Evolutionary conservation across 2,329 filamentous ascomycete species (phyloP), one percentile per base, ranked within the genome.

Genomic region (Pyrenochaeta sp.): DNA sequence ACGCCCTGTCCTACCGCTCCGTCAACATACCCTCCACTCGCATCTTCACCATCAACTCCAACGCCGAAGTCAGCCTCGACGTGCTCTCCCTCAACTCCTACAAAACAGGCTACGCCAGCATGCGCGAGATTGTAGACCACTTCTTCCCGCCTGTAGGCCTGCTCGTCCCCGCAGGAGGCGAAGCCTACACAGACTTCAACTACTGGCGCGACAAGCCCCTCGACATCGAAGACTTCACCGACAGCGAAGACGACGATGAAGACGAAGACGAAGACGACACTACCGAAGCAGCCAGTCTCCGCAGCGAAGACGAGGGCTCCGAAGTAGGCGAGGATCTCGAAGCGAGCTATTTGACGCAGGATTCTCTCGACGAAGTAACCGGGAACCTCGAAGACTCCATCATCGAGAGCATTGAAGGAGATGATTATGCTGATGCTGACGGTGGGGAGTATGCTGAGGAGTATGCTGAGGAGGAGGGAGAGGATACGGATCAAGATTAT

Each of bases 1-100:
- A 99, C 75, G 95, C 96, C 53, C 87, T 99, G 58, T 96, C 92
- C 51, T 99, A 99, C 76, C 90, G 95, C 59, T 95, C 91, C 5
- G 95, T 99, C 52, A 96, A 97, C 74, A 97, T 99, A 40, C 95
- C 95, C 0, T 90, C 91, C 51, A 96, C 90, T 25, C 87, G 95
- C 52, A 99, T 99, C 68, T 99, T 99, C 78, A 97, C 95, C 15
- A 99, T 99, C 83, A 99, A 99, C 78, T 95, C 92, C 52, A 96
- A 98, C 73, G 93, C 94, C 1, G 95, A 99, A 77, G 93, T 99
- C 30, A 94, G 91, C 28, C 82, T 99, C 24, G 94, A 98, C 74
- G 82, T 99, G 44, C 82, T 98, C 43, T 94, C 89, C 62, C 84
- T 98, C 53, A 97, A 96, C 79, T 96, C 93, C 76, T 91, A 98